Base-by-base conservation (phyloP, 1,139 yeast species). In the Kluyveromyces marxianus region DNA sequence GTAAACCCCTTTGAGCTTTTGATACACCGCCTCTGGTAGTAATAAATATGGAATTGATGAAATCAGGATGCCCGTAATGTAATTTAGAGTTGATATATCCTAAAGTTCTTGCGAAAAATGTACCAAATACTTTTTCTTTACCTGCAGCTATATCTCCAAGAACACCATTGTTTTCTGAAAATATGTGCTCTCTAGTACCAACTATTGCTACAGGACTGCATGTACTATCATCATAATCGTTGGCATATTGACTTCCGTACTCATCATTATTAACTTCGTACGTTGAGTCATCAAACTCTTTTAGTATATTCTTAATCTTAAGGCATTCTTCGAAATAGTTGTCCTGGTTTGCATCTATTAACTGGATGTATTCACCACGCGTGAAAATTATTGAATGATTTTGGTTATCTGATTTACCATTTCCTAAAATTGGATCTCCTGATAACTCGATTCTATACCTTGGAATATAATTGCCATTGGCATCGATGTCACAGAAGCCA, bases 111-210 rank as follows among this genome's bases (percentile, higher is more conserved):
- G 86, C 83, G 57, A 80, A 81, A 60, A 81, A 72, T 2, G 87
- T 81, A 69, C 87, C 86, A 65, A 81, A 81, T 58, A 86, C 81
- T 64, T 81, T 86, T 69, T 81, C 87, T 67, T 81, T 81, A 68
- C 86, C 86, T 49, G 87, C 87, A 54, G 86, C 86, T 62, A 81
- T 81, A 68, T 81, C 87, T 69, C 86, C 87, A 56, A 81, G 71
- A 58, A 81, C 79, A 68, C 87, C 87, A 48, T 83, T 75, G 69
- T 80, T 81, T 63, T 81, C 86, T 43, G 86, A 80, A 73, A 81
- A 81, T 62, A 81, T 80, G 62, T 81, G 80, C 66, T 81, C 87
- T 68, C 88, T 74, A 40, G 87, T 84, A 67, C 88, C 88, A 62
- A 81, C 78, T 53, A 81, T 79, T 34, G 88, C 88, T 54, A 81